Evolutionary conservation across 2,329 filamentous ascomycete genomes (phyloP).

Genomic region (Triangularia verruculosa): DNA sequence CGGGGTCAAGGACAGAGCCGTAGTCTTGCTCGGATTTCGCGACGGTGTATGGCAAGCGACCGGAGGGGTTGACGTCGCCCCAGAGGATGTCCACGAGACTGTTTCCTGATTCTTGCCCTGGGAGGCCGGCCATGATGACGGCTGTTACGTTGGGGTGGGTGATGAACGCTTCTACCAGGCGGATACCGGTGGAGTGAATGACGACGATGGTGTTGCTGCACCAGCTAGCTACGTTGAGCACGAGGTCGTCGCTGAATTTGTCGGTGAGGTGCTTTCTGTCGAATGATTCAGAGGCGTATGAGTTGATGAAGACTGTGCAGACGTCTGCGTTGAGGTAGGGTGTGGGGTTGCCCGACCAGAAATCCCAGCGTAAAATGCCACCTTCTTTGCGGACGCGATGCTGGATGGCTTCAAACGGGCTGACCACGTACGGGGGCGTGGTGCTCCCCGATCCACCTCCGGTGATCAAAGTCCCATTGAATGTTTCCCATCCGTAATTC

Average conservation of each 20-base stretch:
- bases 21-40: slow-evolving; percentile 54
- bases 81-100: slow-evolving; percentile 57
- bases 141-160: slow-evolving; percentile 64
- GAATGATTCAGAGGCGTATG: slow-evolving; percentile 75
- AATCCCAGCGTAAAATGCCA: slow-evolving; percentile 59
- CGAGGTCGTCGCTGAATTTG: slow-evolving; percentile 60
- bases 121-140: slow-evolving; percentile 60
- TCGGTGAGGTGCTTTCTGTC: slow-evolving; percentile 66
- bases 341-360: slow-evolving; percentile 42
- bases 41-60: slow-evolving; percentile 62
- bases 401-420: slow-evolving; percentile 58
- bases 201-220: slow-evolving; percentile 63
- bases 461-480: slow-evolving; percentile 50
- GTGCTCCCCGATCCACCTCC: slow-evolving; percentile 53
- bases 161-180: slow-evolving; percentile 62
- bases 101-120: slow-evolving; percentile 63
- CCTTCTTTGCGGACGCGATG: slow-evolving; percentile 50
- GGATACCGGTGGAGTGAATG: slow-evolving; percentile 58
- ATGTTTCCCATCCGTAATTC: slow-evolving; percentile 48
- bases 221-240: slow-evolving; percentile 56
- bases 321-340: slow-evolving; percentile 53
- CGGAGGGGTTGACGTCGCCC: slow-evolving; percentile 51
- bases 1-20: slow-evolving; percentile 50
- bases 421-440: slow-evolving; percentile 43
- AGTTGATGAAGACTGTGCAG: slow-evolving; percentile 65